phyloP scores from a whole-genome alignment of 306 rosid genomes.

The Gastrolobium villosum region DNA sequence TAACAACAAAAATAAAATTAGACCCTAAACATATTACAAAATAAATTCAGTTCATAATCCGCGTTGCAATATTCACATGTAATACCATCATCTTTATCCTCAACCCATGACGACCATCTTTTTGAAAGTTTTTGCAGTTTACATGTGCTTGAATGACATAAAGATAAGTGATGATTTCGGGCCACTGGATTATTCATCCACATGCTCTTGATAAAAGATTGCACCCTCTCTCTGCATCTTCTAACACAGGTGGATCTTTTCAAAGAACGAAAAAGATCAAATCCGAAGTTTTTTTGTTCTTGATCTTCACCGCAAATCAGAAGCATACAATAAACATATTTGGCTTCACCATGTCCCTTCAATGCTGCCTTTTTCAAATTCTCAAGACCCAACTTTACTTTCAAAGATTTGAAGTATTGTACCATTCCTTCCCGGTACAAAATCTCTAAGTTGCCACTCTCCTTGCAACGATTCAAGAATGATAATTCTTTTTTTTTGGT shows the following conservation, averaged over 20 bases:
- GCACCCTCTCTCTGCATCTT: conserved; percentile 49
- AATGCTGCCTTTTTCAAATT: conserved; percentile 45
- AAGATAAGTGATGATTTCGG: not conserved
- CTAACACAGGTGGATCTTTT: not conserved
- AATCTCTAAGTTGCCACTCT: conserved; percentile 51
- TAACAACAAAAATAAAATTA: not conserved
- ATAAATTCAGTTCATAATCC: conserved; percentile 43
- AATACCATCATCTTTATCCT: conserved; percentile 18
- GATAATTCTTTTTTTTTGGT: not conserved
- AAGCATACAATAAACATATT: conserved; percentile 52
- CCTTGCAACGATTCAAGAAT: conserved; percentile 43
- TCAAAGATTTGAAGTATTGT: conserved; percentile 34
- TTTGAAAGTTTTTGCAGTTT: not conserved
- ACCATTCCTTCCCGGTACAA: conserved; percentile 55
- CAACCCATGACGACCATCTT: not conserved
- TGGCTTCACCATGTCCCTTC: conserved; percentile 54
- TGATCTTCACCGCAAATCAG: conserved; percentile 36
- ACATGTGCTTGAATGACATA: conserved; percentile 34
- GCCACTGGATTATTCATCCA: conserved; percentile 46
- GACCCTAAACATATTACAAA: conserved; percentile 32
- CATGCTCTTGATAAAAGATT: conserved; percentile 38
- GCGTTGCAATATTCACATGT: conserved; percentile 42
- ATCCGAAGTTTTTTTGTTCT: conserved; percentile 26
- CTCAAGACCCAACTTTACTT: conserved; percentile 30
- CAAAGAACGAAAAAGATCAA: conserved; percentile 39